Evolutionary conservation across 2,329 filamentous ascomycete species (phyloP), one percentile per base, ranked within the genome.

Genomic region (Alternaria rosae): DNA sequence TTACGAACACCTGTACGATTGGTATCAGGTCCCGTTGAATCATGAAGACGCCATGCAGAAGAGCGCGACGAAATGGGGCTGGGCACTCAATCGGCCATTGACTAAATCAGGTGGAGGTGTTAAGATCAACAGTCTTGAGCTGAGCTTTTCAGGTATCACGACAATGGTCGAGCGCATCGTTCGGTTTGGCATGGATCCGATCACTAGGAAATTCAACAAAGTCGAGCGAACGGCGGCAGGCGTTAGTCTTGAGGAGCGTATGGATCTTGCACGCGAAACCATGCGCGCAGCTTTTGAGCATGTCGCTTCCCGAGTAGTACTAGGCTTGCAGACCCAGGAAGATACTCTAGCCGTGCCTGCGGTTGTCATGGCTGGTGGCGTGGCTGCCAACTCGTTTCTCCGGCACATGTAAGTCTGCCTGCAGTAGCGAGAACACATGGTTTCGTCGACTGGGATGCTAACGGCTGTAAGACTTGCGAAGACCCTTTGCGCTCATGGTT

Each of bases 261-360:
- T 86, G 26, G 82, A 84, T 3, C 83, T 99, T 44, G 94, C 92
- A 1, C 84, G 85, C 42, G 89, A 91, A 66, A 85, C 88, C 1
- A 94, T 97, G 90, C 86, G 89, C 35, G 84, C 93, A 2, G 88
- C 90, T 15, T 99, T 98, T 76, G 93, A 97, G 78, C 94, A 98
- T 81, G 83, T 98, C 25, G 89, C 88, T 1, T 91, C 88, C 66
- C 87, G 94, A 10, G 85, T 95, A 3, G 77, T 94, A 13, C 82
- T 95, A 44, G 91, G 87, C 1, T 82, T 97, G n/a, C 79, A 85
- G 48, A 72, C 76, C 11, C 54, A 57, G 13, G 26, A 28, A 1
- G 15, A 44, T 4, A n/a, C 30, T 15, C 57, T 64, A 15, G 23
- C 41, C 11, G 32, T 59, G 42, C 62, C 68, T 20, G 90, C 90